These are phyloP conservation scores for Malus asiatica DNA, from an alignment of 306 rosid species.

Conservation along the genomic window DNA sequence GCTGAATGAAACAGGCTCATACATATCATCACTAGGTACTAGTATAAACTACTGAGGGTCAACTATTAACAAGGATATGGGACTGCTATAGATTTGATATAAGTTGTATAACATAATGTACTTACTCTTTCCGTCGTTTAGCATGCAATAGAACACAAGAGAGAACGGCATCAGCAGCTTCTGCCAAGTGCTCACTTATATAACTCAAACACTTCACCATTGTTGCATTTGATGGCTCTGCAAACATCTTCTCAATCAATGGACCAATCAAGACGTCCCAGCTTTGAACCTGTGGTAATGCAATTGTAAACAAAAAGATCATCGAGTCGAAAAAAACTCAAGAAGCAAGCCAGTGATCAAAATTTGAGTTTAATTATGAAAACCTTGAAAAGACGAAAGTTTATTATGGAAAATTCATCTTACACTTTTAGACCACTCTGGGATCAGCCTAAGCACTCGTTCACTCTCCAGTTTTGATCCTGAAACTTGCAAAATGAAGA, in stretches of 20 bases:
- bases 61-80: neutral
- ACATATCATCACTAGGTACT: neutral
- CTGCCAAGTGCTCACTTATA: conserved; percentile 59
- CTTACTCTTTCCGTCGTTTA: conserved; percentile 61
- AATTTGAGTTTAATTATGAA: neutral
- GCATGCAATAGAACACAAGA: conserved; percentile 54
- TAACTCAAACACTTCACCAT: conserved; percentile 67
- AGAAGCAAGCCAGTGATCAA: neutral
- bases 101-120: conserved; percentile 1
- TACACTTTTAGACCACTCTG: conserved; percentile 92
- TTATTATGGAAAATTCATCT: conserved; percentile 25
- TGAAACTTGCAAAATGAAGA: conserved; percentile 22
- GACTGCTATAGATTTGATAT: neutral
- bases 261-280: conserved; percentile 71
- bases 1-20: too few species aligned
- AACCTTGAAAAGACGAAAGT: conserved; percentile 6
- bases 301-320: neutral
- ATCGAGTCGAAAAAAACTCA: conserved; percentile 3
- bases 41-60: neutral
- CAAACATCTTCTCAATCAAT: conserved; percentile 77
- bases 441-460: conserved; percentile 63
- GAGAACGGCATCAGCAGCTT: conserved; percentile 60
- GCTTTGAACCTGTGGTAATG: conserved; percentile 57
- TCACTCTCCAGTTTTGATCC: conserved; percentile 66
- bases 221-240: conserved; percentile 78